phyloP scores from a whole-genome alignment of 2,329 filamentous ascomycete species.

The Colletotrichum truncatum region DNA sequence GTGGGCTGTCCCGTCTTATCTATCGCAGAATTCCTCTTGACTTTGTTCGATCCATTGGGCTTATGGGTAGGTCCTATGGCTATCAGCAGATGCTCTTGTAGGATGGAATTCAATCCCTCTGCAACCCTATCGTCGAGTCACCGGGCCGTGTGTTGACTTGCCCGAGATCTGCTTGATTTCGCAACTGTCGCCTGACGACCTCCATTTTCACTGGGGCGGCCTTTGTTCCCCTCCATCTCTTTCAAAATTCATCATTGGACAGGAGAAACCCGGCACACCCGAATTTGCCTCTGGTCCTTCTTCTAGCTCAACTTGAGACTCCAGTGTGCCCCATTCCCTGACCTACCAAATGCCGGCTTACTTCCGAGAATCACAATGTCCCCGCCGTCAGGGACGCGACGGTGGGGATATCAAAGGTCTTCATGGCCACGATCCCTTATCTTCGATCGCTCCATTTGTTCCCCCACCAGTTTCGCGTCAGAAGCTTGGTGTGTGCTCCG shows the following conservation, averaged over 20 bases:
- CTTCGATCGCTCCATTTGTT: constrained; percentile 17
- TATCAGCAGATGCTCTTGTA: too few relatives aligned
- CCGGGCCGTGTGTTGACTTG: neutral
- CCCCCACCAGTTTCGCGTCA: constrained; percentile 28
- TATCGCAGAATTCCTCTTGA: neutral
- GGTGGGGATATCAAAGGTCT: constrained; percentile 18
- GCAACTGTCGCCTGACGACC: constrained; percentile 9
- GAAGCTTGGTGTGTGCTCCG: constrained; percentile 19
- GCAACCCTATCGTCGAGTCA: too few relatives aligned
- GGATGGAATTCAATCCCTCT: too few relatives aligned
- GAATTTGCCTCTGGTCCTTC: constrained; percentile 12
- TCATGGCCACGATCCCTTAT: constrained; percentile 21
- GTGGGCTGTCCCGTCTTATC: constrained; percentile 12
- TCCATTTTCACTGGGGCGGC: constrained; percentile 11
- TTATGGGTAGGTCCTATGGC: too few relatives aligned
- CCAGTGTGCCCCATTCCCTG: constrained; percentile 10
- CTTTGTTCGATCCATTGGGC: neutral
- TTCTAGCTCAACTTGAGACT: constrained; percentile 24
- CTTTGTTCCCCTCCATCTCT: too few relatives aligned
- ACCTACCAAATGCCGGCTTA: constrained; percentile 17
- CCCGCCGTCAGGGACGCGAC: constrained; percentile 16
- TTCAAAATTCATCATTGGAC: constrained; percentile 4
- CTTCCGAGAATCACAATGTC: constrained; percentile 25
- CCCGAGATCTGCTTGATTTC: neutral
- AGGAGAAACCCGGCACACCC: constrained; percentile 7